Conservation (phyloP, 179 eudicot genomes). For the Carnegiea gigantea region DNA sequence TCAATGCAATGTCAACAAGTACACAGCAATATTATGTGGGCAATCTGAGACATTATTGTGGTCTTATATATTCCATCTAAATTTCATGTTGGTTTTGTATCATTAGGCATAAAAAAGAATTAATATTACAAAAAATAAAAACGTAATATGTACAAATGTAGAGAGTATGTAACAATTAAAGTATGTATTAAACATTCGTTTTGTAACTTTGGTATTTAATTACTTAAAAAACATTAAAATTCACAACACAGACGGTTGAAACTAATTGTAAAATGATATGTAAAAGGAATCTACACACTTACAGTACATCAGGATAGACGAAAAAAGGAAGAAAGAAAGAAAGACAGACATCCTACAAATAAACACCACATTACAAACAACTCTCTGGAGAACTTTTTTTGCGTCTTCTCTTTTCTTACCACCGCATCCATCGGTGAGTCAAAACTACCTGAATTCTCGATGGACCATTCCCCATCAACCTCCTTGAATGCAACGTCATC, state of each 20-base stretch:
- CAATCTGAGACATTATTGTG: too few relatives aligned
- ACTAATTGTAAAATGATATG: background rate
- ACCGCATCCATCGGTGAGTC: background rate
- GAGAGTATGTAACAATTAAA: too few relatives aligned
- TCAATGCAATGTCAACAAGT: too few relatives aligned
- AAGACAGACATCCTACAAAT: background rate
- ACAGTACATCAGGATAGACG: background rate
- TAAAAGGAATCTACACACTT: background rate
- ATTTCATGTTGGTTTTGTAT: too few relatives aligned
- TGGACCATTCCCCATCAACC: background rate
- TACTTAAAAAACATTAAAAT: too few relatives aligned
- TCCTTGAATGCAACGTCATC: background rate
- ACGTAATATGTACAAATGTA: too few relatives aligned
- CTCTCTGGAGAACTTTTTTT: background rate
- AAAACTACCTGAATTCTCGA: background rate
- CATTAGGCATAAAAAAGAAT: too few relatives aligned
- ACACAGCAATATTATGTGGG: too few relatives aligned
- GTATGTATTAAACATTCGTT: too few relatives aligned
- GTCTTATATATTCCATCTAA: too few relatives aligned
- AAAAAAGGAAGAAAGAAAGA: background rate
- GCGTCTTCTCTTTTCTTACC: background rate
- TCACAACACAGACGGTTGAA: background rate
- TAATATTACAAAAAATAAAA: too few relatives aligned
- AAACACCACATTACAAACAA: slow-evolving; percentile 2
- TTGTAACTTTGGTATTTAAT: too few relatives aligned